Evolutionary conservation across 2,329 filamentous ascomycete species (phyloP).

Genomic region (Pezizomycotina sp.): DNA sequence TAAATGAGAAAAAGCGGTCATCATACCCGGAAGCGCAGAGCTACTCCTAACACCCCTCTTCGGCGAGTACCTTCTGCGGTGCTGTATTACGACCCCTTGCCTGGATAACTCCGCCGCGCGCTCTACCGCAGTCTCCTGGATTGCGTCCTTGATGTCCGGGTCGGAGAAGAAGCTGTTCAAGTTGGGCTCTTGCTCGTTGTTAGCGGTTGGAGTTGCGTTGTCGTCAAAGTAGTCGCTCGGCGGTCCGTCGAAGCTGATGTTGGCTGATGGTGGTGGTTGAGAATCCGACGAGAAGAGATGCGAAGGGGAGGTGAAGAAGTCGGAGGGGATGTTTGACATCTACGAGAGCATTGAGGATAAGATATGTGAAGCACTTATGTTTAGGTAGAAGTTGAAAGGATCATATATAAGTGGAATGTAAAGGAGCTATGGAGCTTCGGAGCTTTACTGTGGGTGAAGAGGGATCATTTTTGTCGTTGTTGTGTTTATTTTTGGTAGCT

Average conservation of each 20-base stretch:
- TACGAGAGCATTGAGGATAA: too few relatives aligned
- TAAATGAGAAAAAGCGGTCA: constrained; percentile 8
- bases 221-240: not conserved
- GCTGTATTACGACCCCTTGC: constrained; percentile 36
- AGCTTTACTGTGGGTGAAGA: too few relatives aligned
- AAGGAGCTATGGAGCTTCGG: too few relatives aligned
- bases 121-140: constrained; percentile 32
- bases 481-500: too few relatives aligned
- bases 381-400: too few relatives aligned
- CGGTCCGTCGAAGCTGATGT: not conserved
- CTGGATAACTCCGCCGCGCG: constrained; percentile 31
- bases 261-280: constrained; percentile 2
- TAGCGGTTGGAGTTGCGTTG: constrained; percentile 4
- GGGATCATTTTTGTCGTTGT: too few relatives aligned
- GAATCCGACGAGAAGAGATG: constrained; percentile 17
- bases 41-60: constrained; percentile 37
- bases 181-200: not conserved
- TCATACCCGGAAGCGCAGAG: constrained; percentile 29
- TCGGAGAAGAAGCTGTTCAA: constrained; percentile 22
- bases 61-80: constrained; percentile 34
- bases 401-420: too few relatives aligned
- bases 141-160: constrained; percentile 36
- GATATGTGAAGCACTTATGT: too few relatives aligned
- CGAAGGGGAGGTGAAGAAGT: constrained; percentile 19
- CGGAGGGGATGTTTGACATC: constrained; percentile 19